Conservation (phyloP, 2,329 filamentous ascomycete species). For the Cladosporium sp. region DNA sequence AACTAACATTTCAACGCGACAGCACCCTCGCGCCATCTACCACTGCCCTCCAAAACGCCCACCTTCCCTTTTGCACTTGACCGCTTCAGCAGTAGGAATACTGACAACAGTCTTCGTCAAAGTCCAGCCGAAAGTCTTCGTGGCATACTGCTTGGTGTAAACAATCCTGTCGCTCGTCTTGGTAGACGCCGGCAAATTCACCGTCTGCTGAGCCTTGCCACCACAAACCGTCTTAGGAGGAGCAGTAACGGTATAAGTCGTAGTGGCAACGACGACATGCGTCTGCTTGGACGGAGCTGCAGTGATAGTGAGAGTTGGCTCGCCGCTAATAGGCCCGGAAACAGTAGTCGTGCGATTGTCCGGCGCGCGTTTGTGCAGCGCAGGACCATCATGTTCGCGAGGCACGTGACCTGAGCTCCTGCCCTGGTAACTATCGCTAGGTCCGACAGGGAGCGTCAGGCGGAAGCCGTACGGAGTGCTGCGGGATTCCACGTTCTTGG, state of each 20-base stretch:
- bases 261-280: conserved; percentile 9
- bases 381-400: too few species aligned
- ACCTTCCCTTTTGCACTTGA: conserved; percentile 14
- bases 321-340: not conserved
- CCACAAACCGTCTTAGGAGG: conserved; percentile 14
- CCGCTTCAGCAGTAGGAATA: conserved; percentile 11
- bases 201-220: conserved; percentile 4
- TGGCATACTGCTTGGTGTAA: conserved; percentile 10
- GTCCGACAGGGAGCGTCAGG: too few species aligned
- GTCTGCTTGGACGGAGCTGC: conserved; percentile 2
- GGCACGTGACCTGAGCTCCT: too few species aligned
- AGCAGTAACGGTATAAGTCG: conserved; percentile 12
- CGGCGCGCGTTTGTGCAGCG: not conserved
- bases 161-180: conserved; percentile 11
- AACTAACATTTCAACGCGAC: too few species aligned
- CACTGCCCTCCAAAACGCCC: conserved; percentile 14
- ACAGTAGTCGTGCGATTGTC: not conserved
- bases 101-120: conserved; percentile 16
- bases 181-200: conserved; percentile 8
- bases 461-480: too few species aligned
- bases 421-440: too few species aligned
- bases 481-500: too few species aligned
- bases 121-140: conserved; percentile 13
- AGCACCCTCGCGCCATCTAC: too few species aligned
- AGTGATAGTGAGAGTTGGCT: not conserved